Percentiles rank a stretch among this genome's conserved stretches.
phyloP scores from a whole-genome alignment of 2,329 filamentous ascomycete genomes.

The Cucurbitaria berberidis region DNA sequence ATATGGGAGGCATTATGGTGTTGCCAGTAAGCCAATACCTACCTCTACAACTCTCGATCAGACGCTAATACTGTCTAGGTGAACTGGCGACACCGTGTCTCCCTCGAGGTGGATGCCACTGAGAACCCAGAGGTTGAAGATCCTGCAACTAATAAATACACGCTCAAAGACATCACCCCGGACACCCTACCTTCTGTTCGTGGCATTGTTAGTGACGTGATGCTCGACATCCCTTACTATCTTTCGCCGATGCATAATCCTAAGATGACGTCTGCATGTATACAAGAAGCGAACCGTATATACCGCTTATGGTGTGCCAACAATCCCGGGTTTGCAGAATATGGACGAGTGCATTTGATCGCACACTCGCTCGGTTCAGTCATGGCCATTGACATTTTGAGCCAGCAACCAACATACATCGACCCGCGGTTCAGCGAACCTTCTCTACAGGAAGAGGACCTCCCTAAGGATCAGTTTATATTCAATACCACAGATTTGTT shows the following conservation, averaged over 20 bases:
- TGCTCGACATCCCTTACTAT: constrained; percentile 98
- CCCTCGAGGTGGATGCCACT: constrained; percentile 74
- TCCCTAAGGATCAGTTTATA: constrained; percentile 69
- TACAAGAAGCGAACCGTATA: constrained; percentile 92
- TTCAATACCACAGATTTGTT: constrained; percentile 93
- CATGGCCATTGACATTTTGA: constrained; percentile 92
- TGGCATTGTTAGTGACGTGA: constrained; percentile 93
- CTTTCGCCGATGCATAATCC: constrained; percentile 88
- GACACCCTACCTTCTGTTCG: constrained; percentile 87
- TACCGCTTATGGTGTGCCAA: constrained; percentile 94
- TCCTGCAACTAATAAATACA: constrained; percentile 66
- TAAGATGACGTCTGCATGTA: constrained; percentile 90
- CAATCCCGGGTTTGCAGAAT: constrained; percentile 81
- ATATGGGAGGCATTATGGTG: constrained; percentile 91
- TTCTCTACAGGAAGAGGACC: constrained; percentile 53
- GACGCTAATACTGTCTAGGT: constrained; percentile 52
- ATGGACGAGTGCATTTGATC: constrained; percentile 87
- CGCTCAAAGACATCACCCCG: constrained; percentile 88
- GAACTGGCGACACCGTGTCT: constrained; percentile 90
- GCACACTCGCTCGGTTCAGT: constrained; percentile 93
- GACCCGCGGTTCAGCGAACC: constrained; percentile 53
- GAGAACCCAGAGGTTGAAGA: constrained; percentile 62
- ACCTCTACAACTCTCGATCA: not conserved
- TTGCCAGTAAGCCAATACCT: constrained; percentile 62
- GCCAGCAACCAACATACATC: constrained; percentile 79